Percentiles rank a stretch among this genome's conserved stretches.
Evolutionary conservation across 164 flowering plant species (phyloP).

Genomic region (Tetracentron sinense): DNA sequence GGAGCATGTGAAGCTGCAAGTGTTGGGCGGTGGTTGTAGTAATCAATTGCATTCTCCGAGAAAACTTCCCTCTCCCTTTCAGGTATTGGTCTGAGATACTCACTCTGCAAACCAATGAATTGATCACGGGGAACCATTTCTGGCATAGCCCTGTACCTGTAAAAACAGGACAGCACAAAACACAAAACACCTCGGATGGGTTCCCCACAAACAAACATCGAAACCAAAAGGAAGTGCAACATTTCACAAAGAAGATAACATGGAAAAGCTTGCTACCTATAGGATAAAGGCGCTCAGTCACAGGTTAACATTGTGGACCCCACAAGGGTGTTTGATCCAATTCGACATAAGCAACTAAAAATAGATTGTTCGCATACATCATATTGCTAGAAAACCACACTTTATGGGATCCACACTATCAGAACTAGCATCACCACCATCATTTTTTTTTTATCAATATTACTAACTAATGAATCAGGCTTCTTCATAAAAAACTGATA

Average conservation of each 20-base stretch:
- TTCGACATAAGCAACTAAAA: neutral
- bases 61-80: neutral
- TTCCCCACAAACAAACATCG: neutral
- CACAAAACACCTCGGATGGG: neutral
- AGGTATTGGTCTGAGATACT: neutral
- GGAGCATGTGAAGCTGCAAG: neutral
- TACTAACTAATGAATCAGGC: too few relatives aligned
- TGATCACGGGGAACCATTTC: constrained; percentile 1
- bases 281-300: neutral
- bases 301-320: too few relatives aligned
- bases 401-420: neutral
- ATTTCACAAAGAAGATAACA: neutral
- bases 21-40: neutral
- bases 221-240: neutral
- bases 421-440: too few relatives aligned
- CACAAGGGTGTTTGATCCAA: too few relatives aligned
- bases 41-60: neutral
- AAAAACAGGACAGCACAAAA: neutral
- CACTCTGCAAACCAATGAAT: neutral
- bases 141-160: neutral
- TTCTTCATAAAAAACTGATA: neutral
- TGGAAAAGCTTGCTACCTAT: neutral
- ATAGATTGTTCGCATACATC: neutral
- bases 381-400: neutral
- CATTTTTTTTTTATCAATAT: too few relatives aligned